Conservation (phyloP, 2,329 filamentous ascomycete species). For the Fusarium agapanthi region DNA sequence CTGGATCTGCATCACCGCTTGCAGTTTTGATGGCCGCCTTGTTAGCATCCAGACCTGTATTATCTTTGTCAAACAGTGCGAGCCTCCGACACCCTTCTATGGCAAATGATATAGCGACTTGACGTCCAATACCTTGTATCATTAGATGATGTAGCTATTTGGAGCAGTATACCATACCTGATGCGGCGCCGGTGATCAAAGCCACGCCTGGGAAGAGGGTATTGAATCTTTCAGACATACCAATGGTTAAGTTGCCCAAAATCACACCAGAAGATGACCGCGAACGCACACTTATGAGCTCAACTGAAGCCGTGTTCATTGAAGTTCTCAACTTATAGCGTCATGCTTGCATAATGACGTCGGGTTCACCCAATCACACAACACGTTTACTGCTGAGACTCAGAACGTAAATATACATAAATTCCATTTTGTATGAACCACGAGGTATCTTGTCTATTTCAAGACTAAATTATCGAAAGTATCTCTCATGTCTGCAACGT, state of each 20-base stretch:
- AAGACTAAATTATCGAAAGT: constrained; percentile 1
- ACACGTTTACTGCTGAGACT: neutral
- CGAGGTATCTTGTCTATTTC: constrained; percentile 39
- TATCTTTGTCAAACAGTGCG: constrained; percentile 51
- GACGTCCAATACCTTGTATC: constrained; percentile 23
- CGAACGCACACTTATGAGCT: too few relatives aligned
- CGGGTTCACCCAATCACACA: constrained; percentile 6
- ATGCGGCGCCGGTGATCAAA: constrained; percentile 45
- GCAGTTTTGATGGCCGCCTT: neutral
- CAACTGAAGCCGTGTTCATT: neutral
- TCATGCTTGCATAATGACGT: constrained; percentile 19
- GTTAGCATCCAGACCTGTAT: constrained; percentile 46
- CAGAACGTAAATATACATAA: neutral
- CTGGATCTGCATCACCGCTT: neutral
- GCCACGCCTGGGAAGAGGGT: constrained; percentile 45
- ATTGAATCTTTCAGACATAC: constrained; percentile 1
- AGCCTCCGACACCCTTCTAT: constrained; percentile 55
- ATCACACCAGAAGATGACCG: too few relatives aligned
- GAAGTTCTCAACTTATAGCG: neutral
- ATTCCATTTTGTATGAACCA: constrained; percentile 10
- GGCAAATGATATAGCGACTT: constrained; percentile 53
- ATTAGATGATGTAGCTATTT: neutral
- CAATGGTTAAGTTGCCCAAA: neutral
- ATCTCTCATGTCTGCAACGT: neutral
- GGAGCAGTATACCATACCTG: constrained; percentile 34